phyloP scores from a whole-genome alignment of 2,329 filamentous ascomycete genomes.

The Diaporthe nobilis region DNA sequence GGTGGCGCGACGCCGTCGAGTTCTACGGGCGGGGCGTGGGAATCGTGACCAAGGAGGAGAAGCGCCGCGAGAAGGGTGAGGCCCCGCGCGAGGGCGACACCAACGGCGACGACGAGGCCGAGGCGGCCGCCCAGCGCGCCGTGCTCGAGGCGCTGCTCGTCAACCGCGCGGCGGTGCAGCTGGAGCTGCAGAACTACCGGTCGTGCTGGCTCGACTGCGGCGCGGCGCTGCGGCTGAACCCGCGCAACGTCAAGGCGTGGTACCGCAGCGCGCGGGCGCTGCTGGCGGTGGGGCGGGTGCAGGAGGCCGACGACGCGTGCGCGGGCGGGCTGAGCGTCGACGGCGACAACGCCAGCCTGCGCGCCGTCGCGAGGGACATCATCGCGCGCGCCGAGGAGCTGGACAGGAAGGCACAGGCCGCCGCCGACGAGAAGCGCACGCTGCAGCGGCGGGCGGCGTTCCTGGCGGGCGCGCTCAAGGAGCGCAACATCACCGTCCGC shows the following conservation, averaged over 20 bases:
- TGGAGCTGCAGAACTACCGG: conserved; percentile 91
- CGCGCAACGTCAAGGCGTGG: conserved; percentile 87
- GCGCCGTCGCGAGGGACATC: conserved; percentile 74
- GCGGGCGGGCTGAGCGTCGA: conserved; percentile 82
- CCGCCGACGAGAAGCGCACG: conserved; percentile 65
- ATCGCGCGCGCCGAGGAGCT: conserved; percentile 65
- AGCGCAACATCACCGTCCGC: conserved; percentile 78
- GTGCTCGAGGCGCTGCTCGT: conserved; percentile 83
- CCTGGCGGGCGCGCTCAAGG: conserved; percentile 75
- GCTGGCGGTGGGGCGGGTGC: conserved; percentile 81
- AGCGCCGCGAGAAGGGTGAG: conserved; percentile 61
- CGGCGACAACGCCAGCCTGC: conserved; percentile 76
- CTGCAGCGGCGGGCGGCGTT: conserved; percentile 70
- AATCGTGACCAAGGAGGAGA: conserved; percentile 76
- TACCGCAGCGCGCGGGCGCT: conserved; percentile 88
- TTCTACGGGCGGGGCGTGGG: conserved; percentile 91
- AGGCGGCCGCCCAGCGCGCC: conserved; percentile 65
- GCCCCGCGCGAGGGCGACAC: conserved; percentile 59
- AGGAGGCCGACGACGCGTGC: conserved; percentile 86
- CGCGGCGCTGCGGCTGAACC: conserved; percentile 82
- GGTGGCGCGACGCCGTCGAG: conserved; percentile 87
- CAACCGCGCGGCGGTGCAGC: conserved; percentile 91
- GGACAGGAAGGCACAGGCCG: conserved; percentile 50
- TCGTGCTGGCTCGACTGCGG: conserved; percentile 89
- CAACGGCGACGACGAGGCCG: conserved; percentile 70